A percentile compares a stretch with the other conserved stretches of the same genome.
These are phyloP conservation scores for Pestalotiopsis sp. DNA, from an alignment of 2,329 filamentous ascomycete species.

Conservation along the genomic window DNA sequence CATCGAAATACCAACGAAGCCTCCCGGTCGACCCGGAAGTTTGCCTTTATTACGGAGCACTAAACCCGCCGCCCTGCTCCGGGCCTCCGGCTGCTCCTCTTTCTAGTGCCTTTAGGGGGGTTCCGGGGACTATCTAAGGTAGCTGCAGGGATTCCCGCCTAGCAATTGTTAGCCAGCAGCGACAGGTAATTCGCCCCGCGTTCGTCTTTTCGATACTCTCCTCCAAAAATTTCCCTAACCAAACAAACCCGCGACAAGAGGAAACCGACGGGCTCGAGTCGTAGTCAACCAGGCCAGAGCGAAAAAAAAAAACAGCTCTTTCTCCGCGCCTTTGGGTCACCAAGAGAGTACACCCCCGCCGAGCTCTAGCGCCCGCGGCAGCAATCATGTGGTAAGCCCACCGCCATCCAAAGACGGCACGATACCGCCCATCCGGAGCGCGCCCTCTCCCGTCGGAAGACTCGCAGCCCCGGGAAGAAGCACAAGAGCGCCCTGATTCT, in stretches of 20 bases:
- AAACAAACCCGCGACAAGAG: too few species aligned
- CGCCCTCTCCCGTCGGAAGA: not conserved
- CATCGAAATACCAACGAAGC: too few species aligned
- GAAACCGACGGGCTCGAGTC: too few species aligned
- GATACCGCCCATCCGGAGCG: not conserved
- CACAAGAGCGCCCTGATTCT: not conserved
- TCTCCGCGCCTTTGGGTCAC: too few species aligned
- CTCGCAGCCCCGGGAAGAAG: not conserved
- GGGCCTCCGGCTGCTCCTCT: not conserved
- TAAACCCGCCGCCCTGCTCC: not conserved
- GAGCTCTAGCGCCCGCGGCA: not conserved
- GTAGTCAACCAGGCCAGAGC: too few species aligned
- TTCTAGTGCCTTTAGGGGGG: not conserved
- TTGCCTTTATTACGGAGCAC: not conserved
- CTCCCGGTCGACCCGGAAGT: too few species aligned
- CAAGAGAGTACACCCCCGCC: too few species aligned
- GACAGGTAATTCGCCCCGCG: too few species aligned
- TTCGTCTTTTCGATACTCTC: too few species aligned
- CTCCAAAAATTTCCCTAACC: too few species aligned
- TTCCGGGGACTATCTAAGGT: not conserved
- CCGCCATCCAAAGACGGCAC: not conserved
- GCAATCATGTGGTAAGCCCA: conserved; percentile 2
- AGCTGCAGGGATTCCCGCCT: not conserved
- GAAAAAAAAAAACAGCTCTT: too few species aligned
- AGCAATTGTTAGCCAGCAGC: not conserved